phyloP scores from a whole-genome alignment of 441 rosid species.

The Erodium moschatum region DNA sequence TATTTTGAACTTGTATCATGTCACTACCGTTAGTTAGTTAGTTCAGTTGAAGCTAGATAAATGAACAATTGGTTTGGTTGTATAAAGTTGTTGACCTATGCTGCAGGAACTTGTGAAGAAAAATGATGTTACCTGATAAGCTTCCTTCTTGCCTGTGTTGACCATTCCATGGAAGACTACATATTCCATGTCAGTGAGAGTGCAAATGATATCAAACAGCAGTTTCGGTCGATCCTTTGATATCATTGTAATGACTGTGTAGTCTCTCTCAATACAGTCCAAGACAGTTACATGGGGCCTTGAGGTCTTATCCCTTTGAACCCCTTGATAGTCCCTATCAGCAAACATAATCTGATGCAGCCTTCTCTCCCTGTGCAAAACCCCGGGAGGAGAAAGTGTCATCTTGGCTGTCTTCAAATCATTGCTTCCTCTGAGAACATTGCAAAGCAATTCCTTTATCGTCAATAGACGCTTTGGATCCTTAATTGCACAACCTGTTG shows the following conservation, averaged over 20 bases:
- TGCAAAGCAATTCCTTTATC: constrained; percentile 57
- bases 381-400: constrained; percentile 56
- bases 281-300: constrained; percentile 57
- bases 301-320: constrained; percentile 32
- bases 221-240: constrained; percentile 89
- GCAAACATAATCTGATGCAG: constrained; percentile 90
- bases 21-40: no score
- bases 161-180: constrained; percentile 89
- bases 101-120: background rate
- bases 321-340: constrained; percentile 76
- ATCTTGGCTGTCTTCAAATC: constrained; percentile 58
- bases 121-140: constrained; percentile 59
- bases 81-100: background rate
- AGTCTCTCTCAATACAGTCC: constrained; percentile 67
- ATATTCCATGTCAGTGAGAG: constrained; percentile 89
- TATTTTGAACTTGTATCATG: no score
- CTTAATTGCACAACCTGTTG: constrained; percentile 45
- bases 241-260: constrained; percentile 72
- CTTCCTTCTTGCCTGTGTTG: constrained; percentile 56
- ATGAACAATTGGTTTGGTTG: background rate
- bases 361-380: constrained; percentile 66
- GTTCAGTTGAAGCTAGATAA: no score
- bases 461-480: constrained; percentile 54
- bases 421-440: constrained; percentile 53
- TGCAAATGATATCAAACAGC: constrained; percentile 76